phyloP scores from a whole-genome alignment of 106 monocot species.

The Apostasia ramifera region DNA sequence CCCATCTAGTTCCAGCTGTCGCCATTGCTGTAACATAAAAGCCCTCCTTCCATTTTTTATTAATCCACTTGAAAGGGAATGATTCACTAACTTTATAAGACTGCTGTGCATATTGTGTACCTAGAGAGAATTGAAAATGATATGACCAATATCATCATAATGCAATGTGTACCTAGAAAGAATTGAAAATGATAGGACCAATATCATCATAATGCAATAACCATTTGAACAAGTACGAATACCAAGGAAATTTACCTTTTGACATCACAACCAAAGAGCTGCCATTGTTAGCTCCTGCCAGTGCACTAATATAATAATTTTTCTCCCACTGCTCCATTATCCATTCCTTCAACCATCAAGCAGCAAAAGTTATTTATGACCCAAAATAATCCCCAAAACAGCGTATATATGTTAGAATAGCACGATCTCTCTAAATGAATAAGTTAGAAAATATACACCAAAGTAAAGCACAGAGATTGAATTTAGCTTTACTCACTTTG shows the following conservation, averaged over 20 bases:
- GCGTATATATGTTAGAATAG: no score
- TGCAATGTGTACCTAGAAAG: not conserved
- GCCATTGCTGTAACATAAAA: constrained; percentile 88
- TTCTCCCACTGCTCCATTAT: constrained; percentile 95
- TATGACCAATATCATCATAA: not conserved
- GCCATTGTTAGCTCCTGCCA: constrained; percentile 73
- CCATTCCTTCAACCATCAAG: constrained; percentile 53
- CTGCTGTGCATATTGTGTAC: constrained; percentile 71
- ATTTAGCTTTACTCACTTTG: constrained; percentile 35
- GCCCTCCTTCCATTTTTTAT: constrained; percentile 86
- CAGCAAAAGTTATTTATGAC: not conserved
- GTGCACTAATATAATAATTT: constrained; percentile 77
- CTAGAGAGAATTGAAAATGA: constrained; percentile 13
- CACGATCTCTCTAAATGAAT: not conserved
- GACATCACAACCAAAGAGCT: constrained; percentile 87
- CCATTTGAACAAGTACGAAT: constrained; percentile 1
- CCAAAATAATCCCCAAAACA: not conserved
- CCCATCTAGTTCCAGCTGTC: constrained; percentile 81
- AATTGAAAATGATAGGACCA: constrained; percentile 6
- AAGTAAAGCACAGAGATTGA: not conserved
- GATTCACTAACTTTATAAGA: constrained; percentile 89
- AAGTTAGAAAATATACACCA: no score
- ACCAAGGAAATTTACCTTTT: constrained; percentile 34
- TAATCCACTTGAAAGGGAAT: constrained; percentile 95
- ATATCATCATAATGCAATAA: not conserved